Percentiles rank a stretch among this genome's conserved stretches.
These are phyloP conservation scores for Phytophthora melonis DNA, from an alignment of 352 stramenopile genomes.

Conservation along the genomic window DNA sequence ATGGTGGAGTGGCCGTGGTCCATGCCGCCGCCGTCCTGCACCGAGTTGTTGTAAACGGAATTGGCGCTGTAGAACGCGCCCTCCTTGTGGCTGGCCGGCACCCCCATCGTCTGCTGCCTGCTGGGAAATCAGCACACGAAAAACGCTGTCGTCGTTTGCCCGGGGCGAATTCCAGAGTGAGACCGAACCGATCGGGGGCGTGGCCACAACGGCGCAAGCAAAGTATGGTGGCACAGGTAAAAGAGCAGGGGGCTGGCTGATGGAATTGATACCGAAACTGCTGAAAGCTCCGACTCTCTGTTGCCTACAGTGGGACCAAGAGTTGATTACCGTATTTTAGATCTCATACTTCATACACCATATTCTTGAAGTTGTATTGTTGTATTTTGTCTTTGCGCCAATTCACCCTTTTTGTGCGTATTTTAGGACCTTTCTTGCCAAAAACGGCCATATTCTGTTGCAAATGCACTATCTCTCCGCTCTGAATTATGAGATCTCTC, in stretches of 20 bases:
- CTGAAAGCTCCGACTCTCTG: constrained; percentile 35
- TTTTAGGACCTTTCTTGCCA: too few relatives aligned
- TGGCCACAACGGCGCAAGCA: constrained; percentile 16
- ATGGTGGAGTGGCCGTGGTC: constrained; percentile 41
- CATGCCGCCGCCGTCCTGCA: constrained; percentile 33
- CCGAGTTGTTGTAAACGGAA: constrained; percentile 44
- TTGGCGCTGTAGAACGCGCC: constrained; percentile 34
- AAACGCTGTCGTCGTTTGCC: constrained; percentile 23
- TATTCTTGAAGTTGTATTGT: too few relatives aligned
- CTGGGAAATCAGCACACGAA: constrained; percentile 9
- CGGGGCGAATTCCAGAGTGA: constrained; percentile 37
- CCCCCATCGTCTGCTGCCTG: constrained; percentile 26
- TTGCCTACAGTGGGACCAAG: constrained; percentile 19
- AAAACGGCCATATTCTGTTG: too few relatives aligned
- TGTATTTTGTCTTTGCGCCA: too few relatives aligned
- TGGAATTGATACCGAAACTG: constrained; percentile 38
- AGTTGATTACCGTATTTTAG: too few relatives aligned
- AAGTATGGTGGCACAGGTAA: constrained; percentile 14
- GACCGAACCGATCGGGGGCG: constrained; percentile 20
- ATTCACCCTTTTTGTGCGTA: too few relatives aligned
- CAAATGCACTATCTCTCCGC: too few relatives aligned
- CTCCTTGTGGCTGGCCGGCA: constrained; percentile 42
- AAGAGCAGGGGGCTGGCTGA: constrained; percentile 21
- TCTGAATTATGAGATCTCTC: too few relatives aligned
- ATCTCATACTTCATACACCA: too few relatives aligned